Percentiles rank a stretch among this genome's conserved stretches.
Conservation (phyloP, 2,329 filamentous ascomycete genomes). For the Tetracladium maxilliforme region DNA sequence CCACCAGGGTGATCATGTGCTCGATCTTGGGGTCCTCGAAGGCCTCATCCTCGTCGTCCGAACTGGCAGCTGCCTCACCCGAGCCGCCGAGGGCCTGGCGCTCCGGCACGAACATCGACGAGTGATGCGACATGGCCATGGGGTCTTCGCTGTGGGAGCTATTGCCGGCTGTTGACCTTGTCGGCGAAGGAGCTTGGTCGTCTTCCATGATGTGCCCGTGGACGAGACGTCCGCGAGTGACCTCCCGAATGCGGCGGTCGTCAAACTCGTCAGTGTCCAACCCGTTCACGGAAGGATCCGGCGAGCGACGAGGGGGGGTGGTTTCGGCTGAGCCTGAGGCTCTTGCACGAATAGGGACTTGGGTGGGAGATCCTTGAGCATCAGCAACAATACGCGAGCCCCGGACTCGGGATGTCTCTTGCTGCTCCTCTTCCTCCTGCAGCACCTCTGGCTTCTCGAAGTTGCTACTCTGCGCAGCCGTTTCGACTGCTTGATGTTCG, state of each 20-base stretch:
- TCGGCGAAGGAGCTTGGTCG: conserved; percentile 72
- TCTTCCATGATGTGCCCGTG: conserved; percentile 95
- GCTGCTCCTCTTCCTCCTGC: neutral
- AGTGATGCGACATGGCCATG: conserved; percentile 69
- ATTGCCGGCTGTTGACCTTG: conserved; percentile 52
- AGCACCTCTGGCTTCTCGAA: neutral
- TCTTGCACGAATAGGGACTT: no score
- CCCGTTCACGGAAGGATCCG: no score
- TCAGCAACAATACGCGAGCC: no score
- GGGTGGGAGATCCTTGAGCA: no score
- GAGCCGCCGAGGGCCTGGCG: conserved; percentile 64
- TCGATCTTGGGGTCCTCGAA: conserved; percentile 69
- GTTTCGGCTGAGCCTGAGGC: no score
- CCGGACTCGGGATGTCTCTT: no score
- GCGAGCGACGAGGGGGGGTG: no score
- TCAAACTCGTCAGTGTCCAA: conserved; percentile 48
- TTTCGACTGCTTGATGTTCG: no score
- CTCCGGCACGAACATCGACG: conserved; percentile 61
- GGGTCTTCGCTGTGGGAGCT: conserved; percentile 45
- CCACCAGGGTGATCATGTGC: conserved; percentile 94
- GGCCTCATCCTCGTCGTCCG: conserved; percentile 89
- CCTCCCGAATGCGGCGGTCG: conserved; percentile 72
- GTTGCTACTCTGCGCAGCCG: no score
- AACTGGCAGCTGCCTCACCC: conserved; percentile 66
- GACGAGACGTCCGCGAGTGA: conserved; percentile 79